phyloP scores from a whole-genome alignment of 306 rosid species.

The Vigna angularis region DNA sequence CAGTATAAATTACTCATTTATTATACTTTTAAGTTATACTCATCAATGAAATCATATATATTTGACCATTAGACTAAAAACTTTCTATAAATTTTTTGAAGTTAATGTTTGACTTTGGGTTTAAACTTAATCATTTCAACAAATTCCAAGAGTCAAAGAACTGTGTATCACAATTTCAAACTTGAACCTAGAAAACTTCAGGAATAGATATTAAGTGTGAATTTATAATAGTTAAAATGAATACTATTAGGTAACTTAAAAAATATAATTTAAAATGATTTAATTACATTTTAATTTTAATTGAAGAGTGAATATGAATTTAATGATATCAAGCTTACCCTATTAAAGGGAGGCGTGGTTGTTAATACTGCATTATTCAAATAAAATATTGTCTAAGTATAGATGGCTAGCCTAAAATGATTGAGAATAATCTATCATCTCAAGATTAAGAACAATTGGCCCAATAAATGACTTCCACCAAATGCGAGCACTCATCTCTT shows the following conservation, averaged over 20 bases:
- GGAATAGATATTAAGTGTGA: background rate
- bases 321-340: background rate
- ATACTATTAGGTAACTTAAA: background rate
- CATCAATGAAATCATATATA: background rate
- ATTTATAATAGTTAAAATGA: background rate
- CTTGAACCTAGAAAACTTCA: background rate
- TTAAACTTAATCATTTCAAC: conserved; percentile 46
- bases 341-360: background rate
- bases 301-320: background rate
- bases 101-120: conserved; percentile 41
- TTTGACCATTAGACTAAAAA: background rate
- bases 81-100: conserved; percentile 4
- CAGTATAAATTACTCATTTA: too few relatives aligned
- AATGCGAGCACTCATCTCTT: background rate
- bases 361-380: conserved; percentile 29
- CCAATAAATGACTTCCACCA: conserved; percentile 30
- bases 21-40: too few relatives aligned
- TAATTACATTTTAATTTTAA: too few relatives aligned
- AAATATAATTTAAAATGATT: background rate
- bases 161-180: conserved; percentile 22
- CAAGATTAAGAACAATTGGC: conserved; percentile 21
- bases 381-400: background rate
- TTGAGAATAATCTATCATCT: conserved; percentile 4
- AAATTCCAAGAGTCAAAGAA: conserved; percentile 21
- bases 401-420: conserved; percentile 27